Evolutionary conservation across 257 asterid species (phyloP).

Genomic region (Anisodus acutangulus): DNA sequence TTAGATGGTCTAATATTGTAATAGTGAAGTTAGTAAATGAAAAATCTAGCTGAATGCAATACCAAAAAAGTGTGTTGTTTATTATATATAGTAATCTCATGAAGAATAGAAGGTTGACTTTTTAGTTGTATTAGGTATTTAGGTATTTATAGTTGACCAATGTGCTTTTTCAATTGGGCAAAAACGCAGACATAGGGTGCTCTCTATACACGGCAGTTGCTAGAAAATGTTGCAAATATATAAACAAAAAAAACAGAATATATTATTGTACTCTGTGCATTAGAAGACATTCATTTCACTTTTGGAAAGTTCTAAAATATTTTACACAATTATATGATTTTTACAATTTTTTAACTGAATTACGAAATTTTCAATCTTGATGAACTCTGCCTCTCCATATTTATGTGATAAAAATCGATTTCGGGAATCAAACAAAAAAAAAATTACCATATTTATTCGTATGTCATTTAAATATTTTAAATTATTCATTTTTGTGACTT

Average conservation of each 20-base stretch:
- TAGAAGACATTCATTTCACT: not conserved
- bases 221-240: not conserved
- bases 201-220: constrained; percentile 15
- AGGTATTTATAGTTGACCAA: constrained; percentile 24
- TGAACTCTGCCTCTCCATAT: not conserved
- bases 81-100: not conserved
- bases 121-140: not conserved
- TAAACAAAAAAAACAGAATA: not conserved
- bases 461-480: too few relatives aligned
- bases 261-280: not conserved
- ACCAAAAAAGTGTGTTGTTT: not conserved
- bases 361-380: not conserved
- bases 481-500: too few relatives aligned
- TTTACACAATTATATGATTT: not conserved
- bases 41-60: not conserved
- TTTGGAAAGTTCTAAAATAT: not conserved
- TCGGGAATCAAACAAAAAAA: too few relatives aligned
- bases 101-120: constrained; percentile 11
- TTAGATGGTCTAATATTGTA: constrained; percentile 13
- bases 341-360: not conserved
- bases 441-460: too few relatives aligned
- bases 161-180: not conserved
- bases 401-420: too few relatives aligned
- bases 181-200: not conserved
- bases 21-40: constrained; percentile 11